These are phyloP conservation scores for Coemansia sp. DNA, from an alignment of 371 early-diverging fungal genomes.

Conservation along the genomic window DNA sequence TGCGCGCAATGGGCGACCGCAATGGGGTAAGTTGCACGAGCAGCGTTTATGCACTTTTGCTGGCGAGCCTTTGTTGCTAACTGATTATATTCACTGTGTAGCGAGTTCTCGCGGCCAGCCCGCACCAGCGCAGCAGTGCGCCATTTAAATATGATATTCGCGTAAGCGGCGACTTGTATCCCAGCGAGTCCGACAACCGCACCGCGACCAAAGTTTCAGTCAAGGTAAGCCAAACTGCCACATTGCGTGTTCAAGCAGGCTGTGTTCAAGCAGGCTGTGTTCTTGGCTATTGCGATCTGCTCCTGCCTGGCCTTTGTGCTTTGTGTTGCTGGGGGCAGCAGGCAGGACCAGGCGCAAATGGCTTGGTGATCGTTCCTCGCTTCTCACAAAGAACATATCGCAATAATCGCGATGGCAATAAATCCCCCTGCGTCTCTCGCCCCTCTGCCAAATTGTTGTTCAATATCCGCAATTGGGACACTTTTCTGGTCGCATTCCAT, in stretches of 20 bases:
- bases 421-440: too few species aligned
- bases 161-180: constrained; percentile 50
- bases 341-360: too few species aligned
- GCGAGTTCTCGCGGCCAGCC: constrained; percentile 14
- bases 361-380: neutral
- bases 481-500: neutral
- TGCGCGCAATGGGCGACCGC: constrained; percentile 27
- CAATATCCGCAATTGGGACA: neutral
- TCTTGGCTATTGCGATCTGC: neutral
- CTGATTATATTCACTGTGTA: constrained; percentile 10
- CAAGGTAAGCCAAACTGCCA: constrained; percentile 37
- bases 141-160: constrained; percentile 54
- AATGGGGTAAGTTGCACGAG: constrained; percentile 17
- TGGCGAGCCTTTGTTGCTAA: too few species aligned
- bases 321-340: neutral
- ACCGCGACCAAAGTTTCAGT: constrained; percentile 52
- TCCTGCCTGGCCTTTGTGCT: constrained; percentile 1
- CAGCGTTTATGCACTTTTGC: too few species aligned
- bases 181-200: constrained; percentile 26
- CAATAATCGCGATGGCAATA: neutral
- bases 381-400: constrained; percentile 4
- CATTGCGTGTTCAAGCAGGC: neutral
- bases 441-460: neutral
- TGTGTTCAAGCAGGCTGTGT: neutral
- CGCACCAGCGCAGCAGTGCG: constrained; percentile 15